Percentiles rank a stretch among this genome's conserved stretches.
Conservation (phyloP, 495 filamentous ascomycete species). For the Beverwykella pulmonaria region DNA sequence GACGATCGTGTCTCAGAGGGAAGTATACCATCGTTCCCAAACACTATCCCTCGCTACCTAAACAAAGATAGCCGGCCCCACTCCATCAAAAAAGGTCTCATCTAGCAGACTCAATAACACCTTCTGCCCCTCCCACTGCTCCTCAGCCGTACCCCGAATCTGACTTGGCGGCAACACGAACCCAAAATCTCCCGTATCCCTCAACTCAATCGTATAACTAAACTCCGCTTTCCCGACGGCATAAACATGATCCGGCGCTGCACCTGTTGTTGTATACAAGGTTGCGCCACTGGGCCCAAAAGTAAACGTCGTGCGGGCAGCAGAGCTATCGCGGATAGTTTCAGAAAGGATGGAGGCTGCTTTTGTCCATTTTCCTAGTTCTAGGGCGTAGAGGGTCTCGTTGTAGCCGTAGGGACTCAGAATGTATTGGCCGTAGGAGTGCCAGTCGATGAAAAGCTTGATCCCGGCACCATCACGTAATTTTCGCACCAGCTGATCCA, state of each 20-base stretch:
- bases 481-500: conserved; percentile 47
- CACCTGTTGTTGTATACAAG: conserved; percentile 59
- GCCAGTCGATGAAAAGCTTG: conserved; percentile 64
- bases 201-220: conserved; percentile 60
- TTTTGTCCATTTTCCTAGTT: conserved; percentile 30
- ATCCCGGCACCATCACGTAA: conserved; percentile 50
- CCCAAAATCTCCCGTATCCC: conserved; percentile 51
- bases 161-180: conserved; percentile 60
- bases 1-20: too few relatives aligned
- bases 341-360: background rate
- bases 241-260: conserved; percentile 56
- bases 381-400: conserved; percentile 49
- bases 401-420: conserved; percentile 52
- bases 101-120: conserved; percentile 13
- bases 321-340: conserved; percentile 20
- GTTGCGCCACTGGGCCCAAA: conserved; percentile 58
- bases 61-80: conserved; percentile 17
- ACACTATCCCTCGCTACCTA: too few relatives aligned
- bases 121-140: conserved; percentile 58
- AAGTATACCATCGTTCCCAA: too few relatives aligned
- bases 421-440: conserved; percentile 58
- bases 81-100: conserved; percentile 22
- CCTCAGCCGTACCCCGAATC: conserved; percentile 54
- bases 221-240: conserved; percentile 56
- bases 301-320: conserved; percentile 46